Percentiles rank a stretch among this genome's conserved stretches.
phyloP scores from a whole-genome alignment of 371 early-diverging fungal genomes.

The Rhizoclosmatium hyalinum region DNA sequence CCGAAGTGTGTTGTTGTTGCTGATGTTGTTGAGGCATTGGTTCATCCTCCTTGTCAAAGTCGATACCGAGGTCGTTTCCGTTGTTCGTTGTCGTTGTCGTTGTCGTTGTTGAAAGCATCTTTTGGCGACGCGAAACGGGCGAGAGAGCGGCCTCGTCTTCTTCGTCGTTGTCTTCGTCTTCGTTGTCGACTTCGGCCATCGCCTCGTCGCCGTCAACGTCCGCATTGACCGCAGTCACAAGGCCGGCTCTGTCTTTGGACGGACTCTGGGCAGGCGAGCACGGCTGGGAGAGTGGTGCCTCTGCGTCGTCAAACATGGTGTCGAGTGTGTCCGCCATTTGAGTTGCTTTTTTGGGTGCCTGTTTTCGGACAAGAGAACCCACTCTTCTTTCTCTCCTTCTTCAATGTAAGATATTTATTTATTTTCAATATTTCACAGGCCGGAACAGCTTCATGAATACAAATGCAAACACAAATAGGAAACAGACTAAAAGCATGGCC shows the following conservation, averaged over 20 bases:
- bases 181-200: background rate
- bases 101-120: background rate
- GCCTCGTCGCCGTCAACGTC: background rate
- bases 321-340: too few species aligned
- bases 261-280: background rate
- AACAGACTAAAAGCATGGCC: constrained; percentile 14
- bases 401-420: background rate
- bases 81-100: background rate
- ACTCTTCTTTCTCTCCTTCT: too few species aligned
- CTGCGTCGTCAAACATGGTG: too few species aligned
- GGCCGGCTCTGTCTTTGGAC: background rate
- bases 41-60: constrained; percentile 5
- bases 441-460: constrained; percentile 25
- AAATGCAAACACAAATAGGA: constrained; percentile 28
- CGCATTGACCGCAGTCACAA: background rate
- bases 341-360: too few species aligned
- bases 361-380: too few species aligned
- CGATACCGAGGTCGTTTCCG: background rate
- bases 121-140: background rate
- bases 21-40: background rate
- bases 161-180: background rate
- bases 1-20: background rate
- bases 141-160: background rate
- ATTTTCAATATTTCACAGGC: constrained; percentile 3
- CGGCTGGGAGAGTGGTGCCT: background rate